These are phyloP conservation scores for Rhododendron simsii DNA, from an alignment of 148 eudicot genomes.

Conservation along the genomic window DNA sequence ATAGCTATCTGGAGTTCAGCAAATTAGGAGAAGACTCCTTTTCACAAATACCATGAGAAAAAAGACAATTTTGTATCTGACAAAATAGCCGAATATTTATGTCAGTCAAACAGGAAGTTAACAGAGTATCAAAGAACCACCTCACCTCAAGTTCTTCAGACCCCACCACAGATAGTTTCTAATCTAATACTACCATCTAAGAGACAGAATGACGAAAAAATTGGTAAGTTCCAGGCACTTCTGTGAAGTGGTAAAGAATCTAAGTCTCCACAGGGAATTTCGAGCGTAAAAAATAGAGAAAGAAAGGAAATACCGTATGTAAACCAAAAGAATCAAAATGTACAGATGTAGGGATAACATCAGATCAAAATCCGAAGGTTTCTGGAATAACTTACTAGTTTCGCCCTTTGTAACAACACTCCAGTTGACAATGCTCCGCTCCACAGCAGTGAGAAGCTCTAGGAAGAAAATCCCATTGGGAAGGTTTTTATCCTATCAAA, in stretches of 20 bases:
- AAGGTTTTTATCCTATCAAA: slow-evolving; percentile 66
- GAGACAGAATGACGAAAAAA: neutral
- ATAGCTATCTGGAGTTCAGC: neutral
- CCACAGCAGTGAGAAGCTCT: slow-evolving; percentile 87
- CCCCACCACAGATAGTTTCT: slow-evolving; percentile 81
- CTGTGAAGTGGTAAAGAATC: too few species aligned
- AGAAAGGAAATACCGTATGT: neutral
- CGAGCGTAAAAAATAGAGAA: neutral
- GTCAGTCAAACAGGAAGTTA: neutral
- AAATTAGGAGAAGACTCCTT: neutral
- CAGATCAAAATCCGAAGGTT: neutral
- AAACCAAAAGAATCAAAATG: neutral
- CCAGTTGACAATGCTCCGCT: slow-evolving; percentile 92
- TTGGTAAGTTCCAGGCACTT: too few species aligned
- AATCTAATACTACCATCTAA: neutral
- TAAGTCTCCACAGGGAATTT: neutral
- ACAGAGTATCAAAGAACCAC: neutral
- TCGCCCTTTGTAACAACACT: slow-evolving; percentile 74
- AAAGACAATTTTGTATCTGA: neutral
- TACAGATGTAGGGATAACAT: neutral
- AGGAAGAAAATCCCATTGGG: slow-evolving; percentile 76
- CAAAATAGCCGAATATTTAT: neutral
- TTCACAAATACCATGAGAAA: neutral
- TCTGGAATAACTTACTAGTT: slow-evolving; percentile 46
- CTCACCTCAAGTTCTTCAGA: slow-evolving; percentile 63